phyloP scores from a whole-genome alignment of 306 rosid species.

The Coriaria nepalensis region DNA sequence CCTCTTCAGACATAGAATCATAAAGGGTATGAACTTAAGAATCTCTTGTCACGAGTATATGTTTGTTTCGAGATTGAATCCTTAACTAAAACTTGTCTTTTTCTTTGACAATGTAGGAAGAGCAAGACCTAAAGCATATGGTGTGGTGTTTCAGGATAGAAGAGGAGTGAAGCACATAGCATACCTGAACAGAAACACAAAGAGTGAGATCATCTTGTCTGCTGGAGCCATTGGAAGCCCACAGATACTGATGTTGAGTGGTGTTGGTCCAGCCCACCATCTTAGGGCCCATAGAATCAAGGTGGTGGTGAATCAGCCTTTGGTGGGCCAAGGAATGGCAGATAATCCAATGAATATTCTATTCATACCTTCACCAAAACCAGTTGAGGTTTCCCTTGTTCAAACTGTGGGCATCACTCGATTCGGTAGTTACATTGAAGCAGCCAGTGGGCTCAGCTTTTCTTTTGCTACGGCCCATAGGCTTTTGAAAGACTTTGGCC shows the following conservation, averaged over 20 bases:
- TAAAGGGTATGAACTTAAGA: constrained; percentile 16
- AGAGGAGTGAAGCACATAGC: constrained; percentile 38
- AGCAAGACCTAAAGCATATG: constrained; percentile 43
- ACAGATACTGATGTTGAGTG: constrained; percentile 57
- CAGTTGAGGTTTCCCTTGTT: constrained; percentile 53
- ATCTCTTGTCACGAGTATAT: background rate
- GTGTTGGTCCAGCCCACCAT: constrained; percentile 52
- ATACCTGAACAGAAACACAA: constrained; percentile 10
- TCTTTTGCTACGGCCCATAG: constrained; percentile 25
- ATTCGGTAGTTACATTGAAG: constrained; percentile 42
- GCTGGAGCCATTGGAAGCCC: constrained; percentile 80
- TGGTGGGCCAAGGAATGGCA: constrained; percentile 68
- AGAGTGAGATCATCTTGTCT: constrained; percentile 45
- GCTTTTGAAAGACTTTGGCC: constrained; percentile 16
- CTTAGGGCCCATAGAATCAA: constrained; percentile 40
- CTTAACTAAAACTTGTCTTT: too few relatives aligned
- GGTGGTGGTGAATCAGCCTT: constrained; percentile 41
- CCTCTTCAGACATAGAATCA: constrained; percentile 24
- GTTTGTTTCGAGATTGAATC: too few relatives aligned
- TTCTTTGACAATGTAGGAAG: constrained; percentile 17
- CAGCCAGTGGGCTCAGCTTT: constrained; percentile 40
- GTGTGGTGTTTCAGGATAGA: constrained; percentile 51
- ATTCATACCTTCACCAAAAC: constrained; percentile 51
- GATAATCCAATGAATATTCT: constrained; percentile 59
- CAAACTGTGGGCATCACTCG: constrained; percentile 58